These are phyloP conservation scores for Selaginella moellendorffii DNA, from an alignment of 75 land plant species.

Conservation along the genomic window DNA sequence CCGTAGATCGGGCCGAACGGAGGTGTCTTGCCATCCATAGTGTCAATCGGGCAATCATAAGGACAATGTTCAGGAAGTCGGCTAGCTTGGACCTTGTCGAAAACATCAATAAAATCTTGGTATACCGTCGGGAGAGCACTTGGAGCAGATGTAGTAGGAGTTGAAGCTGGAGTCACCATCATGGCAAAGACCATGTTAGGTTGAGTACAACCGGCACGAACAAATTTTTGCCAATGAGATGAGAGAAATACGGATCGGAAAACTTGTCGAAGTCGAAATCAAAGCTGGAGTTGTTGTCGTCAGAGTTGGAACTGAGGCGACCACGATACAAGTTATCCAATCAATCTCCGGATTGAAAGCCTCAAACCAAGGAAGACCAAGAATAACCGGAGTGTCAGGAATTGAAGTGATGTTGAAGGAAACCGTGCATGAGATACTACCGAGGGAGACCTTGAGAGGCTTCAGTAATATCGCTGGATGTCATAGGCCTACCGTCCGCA, in stretches of 20 bases:
- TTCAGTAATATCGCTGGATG: slow-evolving; percentile 9
- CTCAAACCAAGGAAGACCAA: slow-evolving; percentile 17
- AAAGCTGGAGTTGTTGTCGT: not conserved
- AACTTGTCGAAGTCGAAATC: not conserved
- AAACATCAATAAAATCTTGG: slow-evolving; percentile 13
- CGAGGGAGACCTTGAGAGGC: not conserved
- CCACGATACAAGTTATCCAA: slow-evolving; percentile 3
- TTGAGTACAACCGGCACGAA: slow-evolving; percentile 1
- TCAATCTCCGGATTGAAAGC: slow-evolving; percentile 13
- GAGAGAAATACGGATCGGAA: not conserved
- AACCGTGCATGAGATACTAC: not conserved
- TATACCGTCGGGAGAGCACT: slow-evolving; percentile 7
- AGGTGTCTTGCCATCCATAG: slow-evolving; percentile 9
- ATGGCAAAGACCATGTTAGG: not conserved
- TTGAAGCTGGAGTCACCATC: slow-evolving; percentile 1
- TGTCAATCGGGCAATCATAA: slow-evolving; percentile 18
- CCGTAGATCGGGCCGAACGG: slow-evolving; percentile 16
- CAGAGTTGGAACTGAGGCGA: slow-evolving; percentile 1
- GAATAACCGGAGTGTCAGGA: slow-evolving; percentile 16
- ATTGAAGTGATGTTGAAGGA: slow-evolving; percentile 16
- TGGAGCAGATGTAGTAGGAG: not conserved
- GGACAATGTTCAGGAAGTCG: slow-evolving; percentile 13
- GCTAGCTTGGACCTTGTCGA: slow-evolving; percentile 16
- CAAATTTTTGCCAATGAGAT: not conserved
- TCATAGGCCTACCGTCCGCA: slow-evolving; percentile 11